A percentile compares a stretch with the other conserved stretches of the same genome.
Evolutionary conservation across 2,329 filamentous ascomycete species (phyloP).

Genomic region (Ascosphaera apis): DNA sequence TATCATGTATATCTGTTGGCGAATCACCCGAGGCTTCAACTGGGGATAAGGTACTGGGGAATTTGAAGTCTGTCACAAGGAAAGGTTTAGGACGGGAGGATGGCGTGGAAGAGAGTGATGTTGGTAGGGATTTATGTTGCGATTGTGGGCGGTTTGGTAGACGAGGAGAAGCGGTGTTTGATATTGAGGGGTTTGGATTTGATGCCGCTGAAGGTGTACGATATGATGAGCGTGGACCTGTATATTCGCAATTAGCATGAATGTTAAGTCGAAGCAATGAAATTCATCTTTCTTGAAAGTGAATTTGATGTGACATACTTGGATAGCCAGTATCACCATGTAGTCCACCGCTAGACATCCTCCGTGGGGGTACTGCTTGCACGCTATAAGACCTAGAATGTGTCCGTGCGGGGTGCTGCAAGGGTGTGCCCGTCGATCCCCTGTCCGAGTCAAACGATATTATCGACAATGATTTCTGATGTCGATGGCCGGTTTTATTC

Average conservation of each 20-base stretch:
- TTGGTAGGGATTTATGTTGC: constrained; percentile 9
- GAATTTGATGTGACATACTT: neutral
- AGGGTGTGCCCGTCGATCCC: constrained; percentile 9
- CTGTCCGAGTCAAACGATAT: constrained; percentile 44
- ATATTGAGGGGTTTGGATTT: constrained; percentile 12
- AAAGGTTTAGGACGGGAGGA: constrained; percentile 21
- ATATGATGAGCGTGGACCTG: neutral
- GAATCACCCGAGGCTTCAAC: constrained; percentile 11
- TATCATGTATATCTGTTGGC: constrained; percentile 4
- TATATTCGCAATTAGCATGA: no score
- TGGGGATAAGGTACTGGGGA: constrained; percentile 10
- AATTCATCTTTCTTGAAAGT: no score
- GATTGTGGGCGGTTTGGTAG: constrained; percentile 11
- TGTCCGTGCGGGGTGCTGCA: constrained; percentile 8
- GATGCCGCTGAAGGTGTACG: neutral
- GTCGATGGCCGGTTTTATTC: constrained; percentile 28
- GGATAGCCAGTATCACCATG: neutral
- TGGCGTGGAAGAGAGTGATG: constrained; percentile 31
- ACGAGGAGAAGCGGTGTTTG: neutral
- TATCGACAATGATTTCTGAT: constrained; percentile 60
- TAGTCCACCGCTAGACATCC: neutral
- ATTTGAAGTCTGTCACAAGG: constrained; percentile 8
- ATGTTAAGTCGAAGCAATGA: no score
- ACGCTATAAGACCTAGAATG: constrained; percentile 12
- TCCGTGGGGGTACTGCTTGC: neutral